Conservation (phyloP, 352 stramenopile genomes). For the Phytophthora tentaculata region DNA sequence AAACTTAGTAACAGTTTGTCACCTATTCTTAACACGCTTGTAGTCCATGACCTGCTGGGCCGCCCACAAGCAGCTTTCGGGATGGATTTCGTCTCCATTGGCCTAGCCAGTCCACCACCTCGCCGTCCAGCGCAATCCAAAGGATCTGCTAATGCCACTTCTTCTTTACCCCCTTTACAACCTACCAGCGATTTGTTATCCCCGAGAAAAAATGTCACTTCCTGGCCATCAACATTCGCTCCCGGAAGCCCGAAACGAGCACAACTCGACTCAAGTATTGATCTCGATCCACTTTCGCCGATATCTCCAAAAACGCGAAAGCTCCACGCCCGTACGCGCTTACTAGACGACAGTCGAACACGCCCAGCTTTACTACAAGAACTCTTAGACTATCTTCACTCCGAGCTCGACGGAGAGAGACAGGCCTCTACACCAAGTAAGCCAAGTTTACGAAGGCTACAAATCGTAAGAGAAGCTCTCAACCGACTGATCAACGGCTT, state of each 20-base stretch:
- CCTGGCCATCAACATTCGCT: conserved; percentile 45
- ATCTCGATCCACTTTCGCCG: conserved; percentile 28
- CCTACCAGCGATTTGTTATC: conserved; percentile 16
- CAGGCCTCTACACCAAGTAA: conserved; percentile 7
- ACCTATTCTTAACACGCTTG: background rate
- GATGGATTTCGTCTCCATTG: conserved; percentile 34
- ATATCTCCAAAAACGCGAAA: conserved; percentile 37
- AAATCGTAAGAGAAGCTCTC: conserved; percentile 65
- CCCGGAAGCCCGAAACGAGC: conserved; percentile 20
- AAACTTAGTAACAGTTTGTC: conserved; percentile 18
- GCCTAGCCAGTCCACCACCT: conserved; percentile 25
- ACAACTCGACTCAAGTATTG: conserved; percentile 9
- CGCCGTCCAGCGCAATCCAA: conserved; percentile 25
- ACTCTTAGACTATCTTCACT: conserved; percentile 42
- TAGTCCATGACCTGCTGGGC: too few species aligned
- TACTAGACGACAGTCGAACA: conserved; percentile 44
- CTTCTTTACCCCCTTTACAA: conserved; percentile 27
- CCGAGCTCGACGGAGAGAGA: conserved; percentile 32
- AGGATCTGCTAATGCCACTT: conserved; percentile 13
- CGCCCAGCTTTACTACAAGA: conserved; percentile 53
- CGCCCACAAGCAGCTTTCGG: background rate
- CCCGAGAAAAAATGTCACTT: conserved; percentile 35
- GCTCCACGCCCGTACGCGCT: conserved; percentile 25
- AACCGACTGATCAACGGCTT: conserved; percentile 62
- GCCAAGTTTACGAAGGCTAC: conserved; percentile 49